phyloP scores from a whole-genome alignment of 2,329 filamentous ascomycete species.

The Neonectria ditissima region DNA sequence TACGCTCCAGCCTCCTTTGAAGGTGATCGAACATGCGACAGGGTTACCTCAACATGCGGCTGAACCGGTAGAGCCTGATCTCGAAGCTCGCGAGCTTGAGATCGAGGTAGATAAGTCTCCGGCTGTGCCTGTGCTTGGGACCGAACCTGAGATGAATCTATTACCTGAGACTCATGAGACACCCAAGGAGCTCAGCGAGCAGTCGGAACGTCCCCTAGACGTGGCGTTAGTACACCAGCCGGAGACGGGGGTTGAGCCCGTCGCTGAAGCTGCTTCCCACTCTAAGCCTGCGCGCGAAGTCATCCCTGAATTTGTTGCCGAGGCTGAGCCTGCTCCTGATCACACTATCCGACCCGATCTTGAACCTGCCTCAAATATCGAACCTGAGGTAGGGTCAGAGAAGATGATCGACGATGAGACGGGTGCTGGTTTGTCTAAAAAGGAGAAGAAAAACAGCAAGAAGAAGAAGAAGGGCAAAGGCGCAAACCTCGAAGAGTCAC shows the following conservation, averaged over 20 bases:
- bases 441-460: slow-evolving; percentile 14
- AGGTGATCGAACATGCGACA: neutral
- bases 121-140: neutral
- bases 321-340: neutral
- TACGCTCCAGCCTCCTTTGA: neutral
- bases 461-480: slow-evolving; percentile 33
- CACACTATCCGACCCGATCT: neutral
- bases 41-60: neutral
- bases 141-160: neutral
- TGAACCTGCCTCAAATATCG: neutral
- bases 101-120: slow-evolving; percentile 3
- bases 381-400: neutral
- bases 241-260: neutral
- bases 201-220: neutral
- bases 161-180: neutral
- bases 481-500: slow-evolving; percentile 3
- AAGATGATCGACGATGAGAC: neutral
- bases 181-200: neutral
- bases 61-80: slow-evolving; percentile 3
- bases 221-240: neutral
- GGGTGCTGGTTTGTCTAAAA: neutral
- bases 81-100: neutral
- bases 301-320: neutral
- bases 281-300: neutral
- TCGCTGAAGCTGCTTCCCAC: neutral